Evolutionary conservation across 1,139 yeast species (phyloP).

Genomic region (Nakaseomyces nivariensis): DNA sequence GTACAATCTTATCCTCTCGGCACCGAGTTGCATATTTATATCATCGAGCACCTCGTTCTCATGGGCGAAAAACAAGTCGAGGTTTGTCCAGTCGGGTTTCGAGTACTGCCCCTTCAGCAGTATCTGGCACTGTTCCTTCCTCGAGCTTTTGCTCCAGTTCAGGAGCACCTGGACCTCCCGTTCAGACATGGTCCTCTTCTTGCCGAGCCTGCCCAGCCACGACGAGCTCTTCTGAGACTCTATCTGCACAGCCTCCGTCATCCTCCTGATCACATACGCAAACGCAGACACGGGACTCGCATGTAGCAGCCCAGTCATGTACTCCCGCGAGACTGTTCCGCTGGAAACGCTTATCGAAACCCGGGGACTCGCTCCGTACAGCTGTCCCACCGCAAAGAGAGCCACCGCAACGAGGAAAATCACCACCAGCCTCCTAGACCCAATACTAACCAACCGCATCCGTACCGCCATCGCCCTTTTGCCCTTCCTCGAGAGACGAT

Average conservation of each 20-base stretch:
- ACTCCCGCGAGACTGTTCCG: not conserved
- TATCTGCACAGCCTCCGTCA: not conserved
- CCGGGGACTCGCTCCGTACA: not conserved
- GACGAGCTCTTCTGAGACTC: not conserved
- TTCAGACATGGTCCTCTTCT: not conserved
- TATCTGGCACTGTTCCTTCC: not conserved
- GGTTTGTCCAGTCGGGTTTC: constrained; percentile 16
- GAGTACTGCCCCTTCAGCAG: constrained; percentile 1
- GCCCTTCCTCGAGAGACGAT: too few relatives aligned
- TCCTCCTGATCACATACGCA: not conserved
- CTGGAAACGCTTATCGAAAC: not conserved
- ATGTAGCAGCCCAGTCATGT: not conserved
- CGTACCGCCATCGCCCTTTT: too few relatives aligned
- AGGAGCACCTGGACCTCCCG: not conserved
- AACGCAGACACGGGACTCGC: not conserved
- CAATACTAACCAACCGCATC: not conserved
- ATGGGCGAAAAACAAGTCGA: constrained; percentile 8
- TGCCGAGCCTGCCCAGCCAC: not conserved
- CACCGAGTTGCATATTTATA: constrained; percentile 9
- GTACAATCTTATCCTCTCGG: constrained; percentile 17
- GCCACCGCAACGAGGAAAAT: not conserved
- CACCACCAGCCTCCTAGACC: not conserved
- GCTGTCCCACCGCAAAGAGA: not conserved
- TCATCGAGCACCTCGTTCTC: constrained; percentile 12
- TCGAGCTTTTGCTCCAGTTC: not conserved